Conservation (phyloP, 2,329 filamentous ascomycete genomes). For the Diaporthe caulivora region DNA sequence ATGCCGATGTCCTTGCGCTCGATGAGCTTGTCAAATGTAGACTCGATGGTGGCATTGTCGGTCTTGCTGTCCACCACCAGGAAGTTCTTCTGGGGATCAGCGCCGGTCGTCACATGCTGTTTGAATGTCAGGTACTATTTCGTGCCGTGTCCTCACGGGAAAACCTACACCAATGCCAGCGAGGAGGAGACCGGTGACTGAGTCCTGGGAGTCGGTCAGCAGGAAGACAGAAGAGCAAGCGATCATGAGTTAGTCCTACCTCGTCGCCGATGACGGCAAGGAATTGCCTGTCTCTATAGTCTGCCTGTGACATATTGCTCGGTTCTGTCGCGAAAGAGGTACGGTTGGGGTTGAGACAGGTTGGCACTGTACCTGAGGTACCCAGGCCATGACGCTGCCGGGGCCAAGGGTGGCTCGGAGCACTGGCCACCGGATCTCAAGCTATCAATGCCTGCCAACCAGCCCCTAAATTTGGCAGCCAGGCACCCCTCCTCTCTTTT, state of each 20-base stretch:
- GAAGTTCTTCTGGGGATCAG: constrained; percentile 96
- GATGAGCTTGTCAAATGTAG: constrained; percentile 89
- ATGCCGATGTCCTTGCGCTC: constrained; percentile 97
- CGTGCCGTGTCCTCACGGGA: neutral
- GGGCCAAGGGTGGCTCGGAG: constrained; percentile 33
- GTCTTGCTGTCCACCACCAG: constrained; percentile 96
- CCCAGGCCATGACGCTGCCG: neutral
- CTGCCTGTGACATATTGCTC: constrained; percentile 63
- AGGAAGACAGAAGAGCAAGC: neutral
- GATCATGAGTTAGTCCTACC: constrained; percentile 59
- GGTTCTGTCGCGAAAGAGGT: constrained; percentile 33
- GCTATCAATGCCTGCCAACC: constrained; percentile 23
- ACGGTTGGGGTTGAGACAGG: constrained; percentile 17
- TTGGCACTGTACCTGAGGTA: neutral
- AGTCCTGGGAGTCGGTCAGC: constrained; percentile 73
- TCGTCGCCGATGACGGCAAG: constrained; percentile 98
- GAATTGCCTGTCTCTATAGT: constrained; percentile 90
- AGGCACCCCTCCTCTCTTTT: neutral
- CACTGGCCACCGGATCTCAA: constrained; percentile 39
- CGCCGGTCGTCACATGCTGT: constrained; percentile 90
- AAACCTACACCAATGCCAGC: constrained; percentile 88
- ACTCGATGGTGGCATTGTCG: constrained; percentile 87
- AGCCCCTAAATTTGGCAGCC: constrained; percentile 10
- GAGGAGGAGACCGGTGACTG: constrained; percentile 93
- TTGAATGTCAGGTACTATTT: constrained; percentile 33